Base-by-base conservation (phyloP, 768 basidiomycete species). In the Mycena chlorophos region DNA sequence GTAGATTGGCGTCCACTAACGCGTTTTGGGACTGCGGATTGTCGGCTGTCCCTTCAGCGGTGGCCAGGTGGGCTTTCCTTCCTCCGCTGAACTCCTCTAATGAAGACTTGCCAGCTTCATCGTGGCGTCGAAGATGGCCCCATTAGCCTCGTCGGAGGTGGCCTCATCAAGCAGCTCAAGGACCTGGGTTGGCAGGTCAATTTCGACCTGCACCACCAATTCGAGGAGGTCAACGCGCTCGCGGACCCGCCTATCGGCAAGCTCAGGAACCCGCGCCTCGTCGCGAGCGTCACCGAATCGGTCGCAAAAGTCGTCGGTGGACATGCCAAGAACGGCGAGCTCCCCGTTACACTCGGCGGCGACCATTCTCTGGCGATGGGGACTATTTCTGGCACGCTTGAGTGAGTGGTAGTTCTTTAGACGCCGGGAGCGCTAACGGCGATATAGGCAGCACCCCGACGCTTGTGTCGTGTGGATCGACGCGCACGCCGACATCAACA, bases 401-500 rank as follows among this genome's bases (percentile, higher is more conserved):
- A 57, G 60, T 48, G 26, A 49, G 56, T 28, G 26, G n/a, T 17
- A 29, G 26, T 23, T 50, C 16, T 28, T 12, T 13, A 27, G 22
- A 40, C 27, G 51, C 49, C 26, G 30, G 49, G 27, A n/a, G n/a
- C n/a, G n/a, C 51, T 49, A 19, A 52, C 48, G 39, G 20, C 22
- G 23, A 34, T 52, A 23, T 48, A 92, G 91, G 54, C 75, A 78
- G 43, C 80, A 91, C 66, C 87, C 89, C 13, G 83, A 92, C 26
- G 86, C 90, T 22, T 91, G 91, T 68, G 87, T 99, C 30, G 76
- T 99, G 57, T 98, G 97, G 97, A 78, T 98, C 56, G 97, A 99
- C 68, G 97, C 97, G 2, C 97, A 98, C 65, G 89, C 94, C 19
- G 97, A 98, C 69, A 93, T 99, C 75, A 98, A 99, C 72, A 97